Conservation (phyloP, 352 stramenopile species). For the Peronospora belbahrii region DNA sequence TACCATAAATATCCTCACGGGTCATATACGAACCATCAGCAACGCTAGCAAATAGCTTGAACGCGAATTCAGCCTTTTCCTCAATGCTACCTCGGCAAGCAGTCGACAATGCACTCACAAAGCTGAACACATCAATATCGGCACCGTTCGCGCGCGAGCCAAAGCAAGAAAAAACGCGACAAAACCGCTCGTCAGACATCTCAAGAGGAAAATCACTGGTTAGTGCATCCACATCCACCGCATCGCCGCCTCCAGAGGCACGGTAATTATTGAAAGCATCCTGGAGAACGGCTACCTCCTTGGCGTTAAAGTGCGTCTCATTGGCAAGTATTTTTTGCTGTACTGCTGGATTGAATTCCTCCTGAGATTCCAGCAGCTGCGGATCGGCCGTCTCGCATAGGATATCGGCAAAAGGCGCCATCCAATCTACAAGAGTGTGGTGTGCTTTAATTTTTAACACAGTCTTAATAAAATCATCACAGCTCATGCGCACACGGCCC, state of each 20-base stretch:
- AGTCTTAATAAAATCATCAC: conserved; percentile 64
- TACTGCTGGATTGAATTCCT: conserved; percentile 84
- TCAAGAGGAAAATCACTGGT: conserved; percentile 73
- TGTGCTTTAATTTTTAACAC: conserved; percentile 46
- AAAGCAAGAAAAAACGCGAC: conserved; percentile 72
- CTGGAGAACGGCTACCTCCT: conserved; percentile 73
- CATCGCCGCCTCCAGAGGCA: conserved; percentile 50
- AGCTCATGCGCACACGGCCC: conserved; percentile 61
- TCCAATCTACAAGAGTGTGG: conserved; percentile 71
- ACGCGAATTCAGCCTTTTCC: conserved; percentile 75
- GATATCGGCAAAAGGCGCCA: conserved; percentile 79
- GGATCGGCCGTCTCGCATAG: conserved; percentile 75
- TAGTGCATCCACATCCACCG: conserved; percentile 72
- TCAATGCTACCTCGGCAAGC: conserved; percentile 60
- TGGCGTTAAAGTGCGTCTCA: conserved; percentile 71
- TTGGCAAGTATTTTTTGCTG: conserved; percentile 84
- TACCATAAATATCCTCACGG: conserved; percentile 74
- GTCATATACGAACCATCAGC: conserved; percentile 47
- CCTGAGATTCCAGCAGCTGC: conserved; percentile 73
- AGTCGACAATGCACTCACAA: conserved; percentile 74
- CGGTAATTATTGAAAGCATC: conserved; percentile 84
- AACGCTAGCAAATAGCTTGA: conserved; percentile 65
- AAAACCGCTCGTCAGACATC: conserved; percentile 77
- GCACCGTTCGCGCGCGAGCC: conserved; percentile 64
- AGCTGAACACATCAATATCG: conserved; percentile 84